Conservation (phyloP, 768 basidiomycete genomes). For the Lanmaoa rubissima region DNA sequence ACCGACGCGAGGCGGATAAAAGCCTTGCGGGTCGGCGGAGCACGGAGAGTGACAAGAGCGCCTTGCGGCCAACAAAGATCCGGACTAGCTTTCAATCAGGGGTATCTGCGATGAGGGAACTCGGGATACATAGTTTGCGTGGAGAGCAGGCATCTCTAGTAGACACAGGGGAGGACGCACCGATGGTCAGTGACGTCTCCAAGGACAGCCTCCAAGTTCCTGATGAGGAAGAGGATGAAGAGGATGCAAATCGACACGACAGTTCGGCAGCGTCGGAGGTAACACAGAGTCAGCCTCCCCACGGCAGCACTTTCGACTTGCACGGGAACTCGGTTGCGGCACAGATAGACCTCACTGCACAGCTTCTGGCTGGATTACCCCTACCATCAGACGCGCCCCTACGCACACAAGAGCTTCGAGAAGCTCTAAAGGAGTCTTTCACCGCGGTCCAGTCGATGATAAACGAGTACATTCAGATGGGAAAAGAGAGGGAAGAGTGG, state of each 20-base stretch:
- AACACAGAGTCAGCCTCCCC: constrained; percentile 46
- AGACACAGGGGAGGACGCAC: constrained; percentile 11
- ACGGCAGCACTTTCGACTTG: constrained; percentile 57
- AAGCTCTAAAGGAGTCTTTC: constrained; percentile 62
- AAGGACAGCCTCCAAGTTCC: constrained; percentile 27
- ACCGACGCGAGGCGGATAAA: constrained; percentile 41
- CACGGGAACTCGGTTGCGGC: constrained; percentile 68
- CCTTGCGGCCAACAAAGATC: constrained; percentile 28
- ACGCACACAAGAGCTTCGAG: constrained; percentile 36
- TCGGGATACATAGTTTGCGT: constrained; percentile 23
- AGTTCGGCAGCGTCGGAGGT: constrained; percentile 46
- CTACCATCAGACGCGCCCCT: constrained; percentile 30
- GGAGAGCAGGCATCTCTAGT: constrained; percentile 26
- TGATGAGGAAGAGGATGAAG: constrained; percentile 29
- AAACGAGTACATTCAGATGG: constrained; percentile 68
- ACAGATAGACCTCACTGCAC: constrained; percentile 75
- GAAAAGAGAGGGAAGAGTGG: constrained; percentile 77
- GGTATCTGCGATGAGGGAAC: constrained; percentile 21
- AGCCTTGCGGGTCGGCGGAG: constrained; percentile 37
- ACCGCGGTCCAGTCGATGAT: constrained; percentile 54
- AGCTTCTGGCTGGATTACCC: constrained; percentile 55
- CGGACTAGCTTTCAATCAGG: constrained; percentile 34
- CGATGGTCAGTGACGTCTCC: constrained; percentile 1
- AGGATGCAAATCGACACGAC: constrained; percentile 39
- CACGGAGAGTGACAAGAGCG: constrained; percentile 48